Evolutionary conservation across 768 basidiomycete species (phyloP).

Genomic region (Pleurotus eryngii): DNA sequence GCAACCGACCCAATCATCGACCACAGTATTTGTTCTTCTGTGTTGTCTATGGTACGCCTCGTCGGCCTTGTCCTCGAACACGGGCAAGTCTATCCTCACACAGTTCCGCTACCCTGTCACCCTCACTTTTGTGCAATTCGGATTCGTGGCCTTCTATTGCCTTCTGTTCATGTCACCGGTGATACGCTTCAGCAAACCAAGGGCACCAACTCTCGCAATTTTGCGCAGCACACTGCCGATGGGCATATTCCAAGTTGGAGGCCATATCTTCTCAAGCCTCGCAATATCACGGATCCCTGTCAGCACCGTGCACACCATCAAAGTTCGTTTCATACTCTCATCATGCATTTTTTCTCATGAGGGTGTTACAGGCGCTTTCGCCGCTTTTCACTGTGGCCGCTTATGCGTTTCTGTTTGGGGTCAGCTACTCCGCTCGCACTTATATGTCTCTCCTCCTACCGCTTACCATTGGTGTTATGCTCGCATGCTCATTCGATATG

Average conservation of each 20-base stretch:
- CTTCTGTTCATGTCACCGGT: conserved; percentile 78
- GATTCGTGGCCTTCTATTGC: conserved; percentile 87
- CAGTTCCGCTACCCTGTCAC: conserved; percentile 95
- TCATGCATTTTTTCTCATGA: background rate
- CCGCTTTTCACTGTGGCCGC: conserved; percentile 96
- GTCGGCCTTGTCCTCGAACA: conserved; percentile 93
- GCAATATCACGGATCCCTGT: conserved; percentile 96
- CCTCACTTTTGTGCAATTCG: conserved; percentile 96
- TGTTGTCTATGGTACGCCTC: conserved; percentile 92
- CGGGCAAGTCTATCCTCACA: conserved; percentile 91
- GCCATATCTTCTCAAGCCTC: conserved; percentile 97
- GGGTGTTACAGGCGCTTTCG: conserved; percentile 72
- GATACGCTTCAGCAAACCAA: conserved; percentile 63
- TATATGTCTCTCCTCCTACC: conserved; percentile 93
- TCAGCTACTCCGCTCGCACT: conserved; percentile 88
- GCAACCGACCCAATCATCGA: conserved; percentile 24
- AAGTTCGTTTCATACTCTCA: conserved; percentile 50
- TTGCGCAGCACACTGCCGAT: conserved; percentile 83
- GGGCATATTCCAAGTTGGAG: conserved; percentile 97
- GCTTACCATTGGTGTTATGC: conserved; percentile 93
- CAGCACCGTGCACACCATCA: conserved; percentile 98
- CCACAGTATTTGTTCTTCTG: conserved; percentile 63
- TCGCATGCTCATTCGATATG: conserved; percentile 92
- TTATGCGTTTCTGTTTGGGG: conserved; percentile 90
- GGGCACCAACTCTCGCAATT: conserved; percentile 70